Conservation (phyloP, 1,139 yeast species). For the Debaryomyces fabryi region DNA sequence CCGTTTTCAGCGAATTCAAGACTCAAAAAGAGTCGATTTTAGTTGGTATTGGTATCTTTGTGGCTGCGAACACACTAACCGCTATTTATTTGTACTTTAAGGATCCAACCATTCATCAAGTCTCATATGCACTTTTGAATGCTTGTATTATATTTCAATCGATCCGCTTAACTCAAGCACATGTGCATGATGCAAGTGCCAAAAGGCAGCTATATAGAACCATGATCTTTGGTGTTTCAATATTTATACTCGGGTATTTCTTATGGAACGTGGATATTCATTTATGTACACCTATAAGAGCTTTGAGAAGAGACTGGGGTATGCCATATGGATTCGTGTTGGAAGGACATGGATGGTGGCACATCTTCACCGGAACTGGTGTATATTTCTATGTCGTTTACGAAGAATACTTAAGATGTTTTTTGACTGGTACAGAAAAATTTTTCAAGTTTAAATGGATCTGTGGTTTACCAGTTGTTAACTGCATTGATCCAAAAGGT, state of each 20-base stretch:
- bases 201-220: constrained; percentile 52
- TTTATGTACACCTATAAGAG: constrained; percentile 66
- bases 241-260: constrained; percentile 72
- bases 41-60: constrained; percentile 59
- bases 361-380: constrained; percentile 80
- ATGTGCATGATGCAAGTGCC: constrained; percentile 54
- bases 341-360: constrained; percentile 99
- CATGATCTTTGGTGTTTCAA: constrained; percentile 61
- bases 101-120: constrained; percentile 88
- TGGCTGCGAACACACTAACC: constrained; percentile 59
- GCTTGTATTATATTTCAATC: constrained; percentile 63
- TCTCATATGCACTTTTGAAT: constrained; percentile 70
- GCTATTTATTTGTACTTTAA: constrained; percentile 65
- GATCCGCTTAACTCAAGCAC: constrained; percentile 47
- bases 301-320: constrained; percentile 66
- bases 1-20: constrained; percentile 71
- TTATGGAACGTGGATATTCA: constrained; percentile 88
- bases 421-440: constrained; percentile 53
- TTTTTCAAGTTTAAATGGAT: constrained; percentile 58
- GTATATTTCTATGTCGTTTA: constrained; percentile 61
- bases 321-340: constrained; percentile 86
- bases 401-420: constrained; percentile 69
- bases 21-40: constrained; percentile 37
- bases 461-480: constrained; percentile 42
- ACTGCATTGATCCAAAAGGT: constrained; percentile 34